Percentiles rank a stretch among this genome's conserved stretches.
phyloP scores from a whole-genome alignment of 345 rosid species.

The Toxicodendron radicans region DNA sequence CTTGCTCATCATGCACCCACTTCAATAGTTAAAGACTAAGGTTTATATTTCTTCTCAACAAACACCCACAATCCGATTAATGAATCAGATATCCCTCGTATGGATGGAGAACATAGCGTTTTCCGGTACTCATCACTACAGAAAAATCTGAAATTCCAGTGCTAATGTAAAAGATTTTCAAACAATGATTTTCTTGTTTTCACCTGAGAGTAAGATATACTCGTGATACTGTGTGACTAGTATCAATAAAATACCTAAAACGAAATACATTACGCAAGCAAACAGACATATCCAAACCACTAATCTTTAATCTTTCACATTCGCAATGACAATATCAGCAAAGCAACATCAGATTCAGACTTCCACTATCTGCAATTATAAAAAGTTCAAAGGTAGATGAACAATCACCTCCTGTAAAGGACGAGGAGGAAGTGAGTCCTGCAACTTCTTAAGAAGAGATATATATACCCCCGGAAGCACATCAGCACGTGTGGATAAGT shows the following conservation, averaged over 20 bases:
- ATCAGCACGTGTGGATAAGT: conserved; percentile 94
- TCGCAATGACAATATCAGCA: too few species aligned
- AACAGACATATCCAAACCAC: too few species aligned
- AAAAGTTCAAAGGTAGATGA: background rate
- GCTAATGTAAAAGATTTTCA: background rate
- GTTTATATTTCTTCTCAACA: background rate
- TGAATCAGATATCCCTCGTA: background rate
- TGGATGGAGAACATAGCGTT: background rate
- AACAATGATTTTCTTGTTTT: too few species aligned
- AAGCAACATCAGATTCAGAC: background rate
- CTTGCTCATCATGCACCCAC: background rate
- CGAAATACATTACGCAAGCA: too few species aligned
- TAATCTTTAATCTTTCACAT: too few species aligned
- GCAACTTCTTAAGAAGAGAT: conserved; percentile 76
- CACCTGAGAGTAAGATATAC: background rate
- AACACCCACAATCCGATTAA: background rate
- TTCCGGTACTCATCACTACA: background rate
- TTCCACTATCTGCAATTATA: background rate
- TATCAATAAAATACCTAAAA: background rate
- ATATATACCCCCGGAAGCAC: conserved; percentile 87
- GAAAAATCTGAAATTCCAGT: background rate
- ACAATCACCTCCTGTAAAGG: conserved; percentile 72
- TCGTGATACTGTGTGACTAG: background rate
- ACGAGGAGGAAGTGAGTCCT: conserved; percentile 98
- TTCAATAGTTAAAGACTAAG: background rate